Percentiles rank a stretch among this genome's conserved stretches.
Conservation (phyloP, 73 alveolate species). For the Uronychia binucleata region DNA sequence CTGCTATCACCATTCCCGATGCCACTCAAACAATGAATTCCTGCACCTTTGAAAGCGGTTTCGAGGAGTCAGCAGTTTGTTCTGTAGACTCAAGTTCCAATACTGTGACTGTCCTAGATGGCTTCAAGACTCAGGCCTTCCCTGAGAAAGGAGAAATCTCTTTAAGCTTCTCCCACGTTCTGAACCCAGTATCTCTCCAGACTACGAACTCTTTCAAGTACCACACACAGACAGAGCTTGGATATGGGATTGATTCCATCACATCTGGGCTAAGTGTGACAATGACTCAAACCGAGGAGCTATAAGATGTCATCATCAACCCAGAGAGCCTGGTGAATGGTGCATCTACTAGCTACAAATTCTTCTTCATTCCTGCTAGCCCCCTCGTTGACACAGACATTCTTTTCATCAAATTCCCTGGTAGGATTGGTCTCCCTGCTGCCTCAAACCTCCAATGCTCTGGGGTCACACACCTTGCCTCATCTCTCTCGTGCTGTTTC, state of each 20-base stretch:
- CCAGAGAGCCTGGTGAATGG: slow-evolving; percentile 29
- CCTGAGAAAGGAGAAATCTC: no score
- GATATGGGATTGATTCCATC: slow-evolving; percentile 23
- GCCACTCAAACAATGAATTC: no score
- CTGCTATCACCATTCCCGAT: no score
- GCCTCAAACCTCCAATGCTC: not conserved
- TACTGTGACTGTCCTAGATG: no score
- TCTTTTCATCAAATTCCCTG: slow-evolving; percentile 8
- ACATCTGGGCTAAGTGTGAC: not conserved
- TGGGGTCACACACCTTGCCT: slow-evolving; percentile 5
- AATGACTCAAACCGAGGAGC: not conserved
- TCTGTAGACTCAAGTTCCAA: no score
- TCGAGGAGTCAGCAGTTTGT: no score
- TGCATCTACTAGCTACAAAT: not conserved
- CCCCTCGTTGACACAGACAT: slow-evolving; percentile 4
- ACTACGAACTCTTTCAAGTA: slow-evolving; percentile 3
- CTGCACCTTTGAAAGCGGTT: no score
- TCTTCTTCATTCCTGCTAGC: slow-evolving; percentile 5
- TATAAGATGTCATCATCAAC: not conserved
- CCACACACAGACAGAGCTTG: not conserved
- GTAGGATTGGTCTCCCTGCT: not conserved
- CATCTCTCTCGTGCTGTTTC: not conserved
- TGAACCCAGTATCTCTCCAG: slow-evolving; percentile 17
- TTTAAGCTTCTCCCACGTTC: no score
- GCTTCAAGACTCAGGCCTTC: no score